Evolutionary conservation across 345 rosid species (phyloP), one percentile per base, ranked within the genome.

Genomic region (Sonneratia alba): DNA sequence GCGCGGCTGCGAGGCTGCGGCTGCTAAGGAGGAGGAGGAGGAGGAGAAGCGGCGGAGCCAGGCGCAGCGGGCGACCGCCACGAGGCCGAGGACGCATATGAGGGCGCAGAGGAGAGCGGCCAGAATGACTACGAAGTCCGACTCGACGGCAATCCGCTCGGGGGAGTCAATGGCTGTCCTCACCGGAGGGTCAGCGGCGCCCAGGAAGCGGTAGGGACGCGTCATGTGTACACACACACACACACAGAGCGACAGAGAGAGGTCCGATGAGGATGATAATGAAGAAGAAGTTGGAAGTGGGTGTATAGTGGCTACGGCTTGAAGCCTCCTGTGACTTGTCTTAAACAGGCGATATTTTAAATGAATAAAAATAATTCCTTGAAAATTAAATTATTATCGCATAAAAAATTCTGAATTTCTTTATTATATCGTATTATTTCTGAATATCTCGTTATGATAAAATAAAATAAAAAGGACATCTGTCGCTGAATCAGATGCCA

Each of bases 31-130:
- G 70, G 86, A 76, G 70, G 80, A 72, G 13, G 73, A 59, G 70
- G 86, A 76, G 70, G 87, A 83, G 43, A 85, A 56, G 47, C 96
- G 93, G 70, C 98, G 93, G 69, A 94, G 86, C 97, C 98, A 93
- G 48, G 88, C 90, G 78, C 98, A 91, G 49, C 95, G 88, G 18
- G 96, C 92, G 42, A 89, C 93, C 22, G 92, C 91, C 47, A 90
- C 64, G 76, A 95, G 88, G 37, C 99, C 99, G 36, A 95, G 83
- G 38, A 89, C 82, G 76, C 99, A 95, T 11, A 90, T 87, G 0
- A 92, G 77, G 12, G 97, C 97, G 78, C 98, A 94, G 72, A 94
- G 91, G 45, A 94, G 89, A 66, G 93, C 91, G 0, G 97, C 97
- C 13, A 92, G 85, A 79, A 95, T 84, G 36, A 92, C 89, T 1